These are phyloP conservation scores for Gracilaria caudata DNA, from an alignment of 23 red algal genomes.

Conservation along the genomic window DNA sequence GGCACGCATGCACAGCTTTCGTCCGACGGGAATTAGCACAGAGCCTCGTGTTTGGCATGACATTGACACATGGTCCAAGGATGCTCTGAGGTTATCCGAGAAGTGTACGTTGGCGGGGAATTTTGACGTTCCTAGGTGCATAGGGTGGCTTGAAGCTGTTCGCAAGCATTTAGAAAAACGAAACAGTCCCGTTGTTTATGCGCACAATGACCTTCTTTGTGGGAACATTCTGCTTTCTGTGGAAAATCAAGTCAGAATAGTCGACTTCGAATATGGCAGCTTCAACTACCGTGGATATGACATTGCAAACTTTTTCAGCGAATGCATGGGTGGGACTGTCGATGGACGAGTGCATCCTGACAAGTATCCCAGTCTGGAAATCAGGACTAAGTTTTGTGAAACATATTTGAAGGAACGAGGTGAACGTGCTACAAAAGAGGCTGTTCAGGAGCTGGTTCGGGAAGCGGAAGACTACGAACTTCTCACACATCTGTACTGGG, in stretches of 20 bases:
- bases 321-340: constrained; percentile 63
- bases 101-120: neutral
- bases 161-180: constrained; percentile 2
- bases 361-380: constrained; percentile 42
- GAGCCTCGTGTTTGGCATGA: constrained; percentile 37
- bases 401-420: constrained; percentile 36
- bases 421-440: constrained; percentile 5
- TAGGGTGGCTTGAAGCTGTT: constrained; percentile 28
- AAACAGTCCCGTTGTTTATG: constrained; percentile 54
- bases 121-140: neutral
- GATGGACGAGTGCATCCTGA: constrained; percentile 36
- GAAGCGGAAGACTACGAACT: constrained; percentile 34
- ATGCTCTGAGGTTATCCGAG: neutral
- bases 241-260: constrained; percentile 34
- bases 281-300: constrained; percentile 76
- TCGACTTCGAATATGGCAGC: constrained; percentile 78
- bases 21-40: constrained; percentile 4
- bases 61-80: constrained; percentile 30
- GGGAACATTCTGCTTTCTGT: constrained; percentile 60
- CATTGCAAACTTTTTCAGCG: constrained; percentile 80
- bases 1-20: constrained; percentile 66
- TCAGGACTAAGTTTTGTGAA: constrained; percentile 46
- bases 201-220: constrained; percentile 59
- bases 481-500: constrained; percentile 74
- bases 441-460: constrained; percentile 3